phyloP scores from a whole-genome alignment of 371 early-diverging fungal species.

The Rhizopus delemar region DNA sequence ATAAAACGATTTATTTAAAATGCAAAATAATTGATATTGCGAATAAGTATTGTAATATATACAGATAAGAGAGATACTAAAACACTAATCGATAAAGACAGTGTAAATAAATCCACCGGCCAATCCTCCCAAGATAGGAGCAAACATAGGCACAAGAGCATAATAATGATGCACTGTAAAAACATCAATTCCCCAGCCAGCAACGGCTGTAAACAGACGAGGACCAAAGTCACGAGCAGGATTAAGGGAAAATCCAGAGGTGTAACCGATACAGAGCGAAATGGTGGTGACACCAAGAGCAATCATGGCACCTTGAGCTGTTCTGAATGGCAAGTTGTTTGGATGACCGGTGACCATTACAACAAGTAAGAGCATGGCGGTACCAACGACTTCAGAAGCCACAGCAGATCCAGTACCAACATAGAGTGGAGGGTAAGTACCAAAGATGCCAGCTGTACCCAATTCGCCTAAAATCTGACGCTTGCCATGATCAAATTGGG shows the following conservation, averaged over 20 bases:
- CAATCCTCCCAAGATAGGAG: slow-evolving; percentile 76
- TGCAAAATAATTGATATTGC: too few relatives aligned
- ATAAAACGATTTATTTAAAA: too few relatives aligned
- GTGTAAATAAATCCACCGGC: slow-evolving; percentile 70
- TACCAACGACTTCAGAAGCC: slow-evolving; percentile 76
- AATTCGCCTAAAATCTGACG: slow-evolving; percentile 54
- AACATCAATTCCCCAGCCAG: slow-evolving; percentile 75
- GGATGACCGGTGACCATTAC: slow-evolving; percentile 76
- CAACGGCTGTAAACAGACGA: slow-evolving; percentile 74
- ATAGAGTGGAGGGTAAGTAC: slow-evolving; percentile 63
- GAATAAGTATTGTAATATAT: too few relatives aligned
- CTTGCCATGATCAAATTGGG: slow-evolving; percentile 61
- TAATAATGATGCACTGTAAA: slow-evolving; percentile 68
- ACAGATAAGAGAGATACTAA: too few relatives aligned
- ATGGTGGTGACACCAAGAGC: slow-evolving; percentile 54
- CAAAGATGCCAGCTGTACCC: slow-evolving; percentile 75
- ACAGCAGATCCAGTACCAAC: slow-evolving; percentile 64
- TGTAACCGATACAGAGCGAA: slow-evolving; percentile 60
- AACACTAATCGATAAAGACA: slow-evolving; percentile 54
- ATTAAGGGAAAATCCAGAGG: slow-evolving; percentile 81
- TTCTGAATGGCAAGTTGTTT: slow-evolving; percentile 63
- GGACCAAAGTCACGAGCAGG: slow-evolving; percentile 92
- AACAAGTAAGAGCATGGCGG: slow-evolving; percentile 71
- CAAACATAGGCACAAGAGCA: slow-evolving; percentile 78
- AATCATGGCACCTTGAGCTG: slow-evolving; percentile 66